Percentiles rank a stretch among this genome's conserved stretches.
These are phyloP conservation scores for Heritiera fomes DNA, from an alignment of 345 rosid species.

Conservation along the genomic window DNA sequence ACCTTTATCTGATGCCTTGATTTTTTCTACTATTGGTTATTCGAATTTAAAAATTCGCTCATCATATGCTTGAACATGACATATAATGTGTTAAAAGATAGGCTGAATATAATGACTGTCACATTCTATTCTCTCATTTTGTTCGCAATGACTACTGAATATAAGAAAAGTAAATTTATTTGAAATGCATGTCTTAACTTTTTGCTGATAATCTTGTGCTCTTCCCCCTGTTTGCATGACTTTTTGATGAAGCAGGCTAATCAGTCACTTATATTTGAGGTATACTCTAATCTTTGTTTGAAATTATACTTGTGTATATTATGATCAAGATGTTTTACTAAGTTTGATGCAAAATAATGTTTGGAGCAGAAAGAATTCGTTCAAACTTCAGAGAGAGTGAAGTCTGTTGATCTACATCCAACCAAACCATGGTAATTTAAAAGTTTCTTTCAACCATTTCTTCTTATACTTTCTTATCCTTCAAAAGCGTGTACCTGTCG, in stretches of 20 bases:
- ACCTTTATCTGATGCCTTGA: not conserved
- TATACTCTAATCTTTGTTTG: conserved; percentile 10
- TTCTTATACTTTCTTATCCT: not conserved
- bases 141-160: not conserved
- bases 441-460: not conserved
- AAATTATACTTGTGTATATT: not conserved
- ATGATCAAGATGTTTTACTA: not conserved
- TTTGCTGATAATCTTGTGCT: not conserved
- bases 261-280: not conserved
- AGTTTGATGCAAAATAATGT: not conserved
- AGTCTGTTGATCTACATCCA: conserved; percentile 18
- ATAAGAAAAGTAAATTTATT: not conserved
- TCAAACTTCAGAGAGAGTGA: conserved; percentile 20
- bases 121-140: not conserved
- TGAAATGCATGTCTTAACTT: not conserved
- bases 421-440: conserved; percentile 18
- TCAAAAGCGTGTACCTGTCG: not conserved
- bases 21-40: not conserved
- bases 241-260: conserved; percentile 3
- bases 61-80: too few species aligned
- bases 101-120: too few species aligned
- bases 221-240: not conserved
- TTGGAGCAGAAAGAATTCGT: conserved; percentile 11
- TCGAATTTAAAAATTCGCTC: not conserved
- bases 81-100: too few species aligned